Conservation (phyloP, 2,329 filamentous ascomycete genomes). For the Colletotrichum simmondsii region DNA sequence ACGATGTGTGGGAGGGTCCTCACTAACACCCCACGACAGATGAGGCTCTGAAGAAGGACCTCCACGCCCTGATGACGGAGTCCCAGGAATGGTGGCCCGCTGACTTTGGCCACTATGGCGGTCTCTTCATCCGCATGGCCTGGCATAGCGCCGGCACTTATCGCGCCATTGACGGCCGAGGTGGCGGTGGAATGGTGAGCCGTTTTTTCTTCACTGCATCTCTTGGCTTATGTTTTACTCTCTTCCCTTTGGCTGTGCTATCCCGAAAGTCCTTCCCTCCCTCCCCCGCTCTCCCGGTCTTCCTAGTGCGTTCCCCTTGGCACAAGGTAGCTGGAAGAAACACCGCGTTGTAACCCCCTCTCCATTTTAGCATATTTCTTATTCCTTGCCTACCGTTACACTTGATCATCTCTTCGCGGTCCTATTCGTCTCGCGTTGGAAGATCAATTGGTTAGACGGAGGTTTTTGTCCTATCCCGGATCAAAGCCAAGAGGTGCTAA, state of each 20-base stretch:
- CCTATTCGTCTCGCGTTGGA: neutral
- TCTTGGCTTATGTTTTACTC: neutral
- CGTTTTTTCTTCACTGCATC: neutral
- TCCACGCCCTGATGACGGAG: slow-evolving; percentile 78
- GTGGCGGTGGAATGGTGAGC: slow-evolving; percentile 71
- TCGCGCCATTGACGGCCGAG: slow-evolving; percentile 79
- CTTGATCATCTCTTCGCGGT: neutral
- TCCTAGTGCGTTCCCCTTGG: neutral
- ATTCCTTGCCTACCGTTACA: neutral
- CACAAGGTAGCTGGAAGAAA: neutral
- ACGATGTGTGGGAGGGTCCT: no score
- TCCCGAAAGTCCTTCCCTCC: neutral
- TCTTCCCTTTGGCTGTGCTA: neutral
- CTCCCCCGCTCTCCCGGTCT: neutral
- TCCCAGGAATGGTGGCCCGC: slow-evolving; percentile 87
- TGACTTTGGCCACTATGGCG: slow-evolving; percentile 84
- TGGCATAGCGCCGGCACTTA: slow-evolving; percentile 87
- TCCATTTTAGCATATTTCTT: neutral
- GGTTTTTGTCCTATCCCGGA: slow-evolving; percentile 23
- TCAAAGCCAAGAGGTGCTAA: slow-evolving; percentile 13
- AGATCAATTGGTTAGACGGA: slow-evolving; percentile 9
- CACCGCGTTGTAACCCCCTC: neutral
- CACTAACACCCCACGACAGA: slow-evolving; percentile 42
- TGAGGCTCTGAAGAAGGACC: slow-evolving; percentile 77
- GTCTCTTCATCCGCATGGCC: slow-evolving; percentile 82